These are phyloP conservation scores for Alisma plantagoaquatica DNA, from an alignment of 106 monocot species.

Conservation along the genomic window DNA sequence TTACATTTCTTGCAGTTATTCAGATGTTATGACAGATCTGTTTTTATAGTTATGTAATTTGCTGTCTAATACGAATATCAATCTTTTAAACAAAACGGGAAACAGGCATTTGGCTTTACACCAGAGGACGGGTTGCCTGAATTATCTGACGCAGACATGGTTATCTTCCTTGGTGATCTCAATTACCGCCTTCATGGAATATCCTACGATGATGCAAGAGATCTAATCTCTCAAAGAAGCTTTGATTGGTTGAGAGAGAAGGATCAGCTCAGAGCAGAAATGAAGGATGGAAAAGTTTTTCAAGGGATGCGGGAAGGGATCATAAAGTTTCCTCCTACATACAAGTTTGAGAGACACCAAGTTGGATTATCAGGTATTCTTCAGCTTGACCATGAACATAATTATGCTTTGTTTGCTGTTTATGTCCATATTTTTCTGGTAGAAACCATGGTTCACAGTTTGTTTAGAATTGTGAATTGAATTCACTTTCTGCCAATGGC, in stretches of 20 bases:
- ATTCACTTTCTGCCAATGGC: too few relatives aligned
- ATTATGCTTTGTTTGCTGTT: too few relatives aligned
- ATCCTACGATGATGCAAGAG: slow-evolving; percentile 60
- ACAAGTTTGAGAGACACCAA: slow-evolving; percentile 64
- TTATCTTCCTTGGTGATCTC: slow-evolving; percentile 62
- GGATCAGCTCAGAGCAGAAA: slow-evolving; percentile 62
- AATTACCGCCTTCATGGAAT: slow-evolving; percentile 52
- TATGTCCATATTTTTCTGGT: too few relatives aligned
- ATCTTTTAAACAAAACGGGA: too few relatives aligned
- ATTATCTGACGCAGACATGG: slow-evolving; percentile 62
- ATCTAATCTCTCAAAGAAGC: slow-evolving; percentile 54
- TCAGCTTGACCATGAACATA: too few relatives aligned
- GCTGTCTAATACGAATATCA: too few relatives aligned
- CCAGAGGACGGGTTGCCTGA: slow-evolving; percentile 40
- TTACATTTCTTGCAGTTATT: too few relatives aligned
- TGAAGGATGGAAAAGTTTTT: slow-evolving; percentile 66
- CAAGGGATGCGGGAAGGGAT: slow-evolving; percentile 73
- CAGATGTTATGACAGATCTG: too few relatives aligned
- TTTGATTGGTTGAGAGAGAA: slow-evolving; percentile 66
- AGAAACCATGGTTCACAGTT: too few relatives aligned
- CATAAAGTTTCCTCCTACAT: slow-evolving; percentile 67
- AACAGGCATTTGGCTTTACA: too few relatives aligned
- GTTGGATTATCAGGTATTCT: slow-evolving; percentile 46
- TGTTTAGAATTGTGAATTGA: too few relatives aligned
- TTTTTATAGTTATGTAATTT: too few relatives aligned